phyloP scores from a whole-genome alignment of 768 basidiomycete species.

The Agrocybe praecox region DNA sequence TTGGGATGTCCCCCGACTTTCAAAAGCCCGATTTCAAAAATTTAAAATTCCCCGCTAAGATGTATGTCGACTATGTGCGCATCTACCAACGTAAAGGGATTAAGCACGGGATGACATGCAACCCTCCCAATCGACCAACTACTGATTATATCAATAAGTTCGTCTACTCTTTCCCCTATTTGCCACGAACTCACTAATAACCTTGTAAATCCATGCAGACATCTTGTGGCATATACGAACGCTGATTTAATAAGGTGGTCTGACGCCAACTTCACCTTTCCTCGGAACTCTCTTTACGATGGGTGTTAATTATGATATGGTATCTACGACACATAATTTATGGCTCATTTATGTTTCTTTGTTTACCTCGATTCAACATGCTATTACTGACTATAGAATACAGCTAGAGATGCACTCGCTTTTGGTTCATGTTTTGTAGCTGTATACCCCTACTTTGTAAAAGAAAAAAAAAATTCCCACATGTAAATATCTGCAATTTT shows the following conservation, averaged over 20 bases:
- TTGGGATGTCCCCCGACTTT: slow-evolving; percentile 81
- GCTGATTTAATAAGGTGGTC: slow-evolving; percentile 88
- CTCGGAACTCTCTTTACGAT: slow-evolving; percentile 60
- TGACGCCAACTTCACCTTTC: slow-evolving; percentile 74
- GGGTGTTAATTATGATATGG: slow-evolving; percentile 34
- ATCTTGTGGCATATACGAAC: slow-evolving; percentile 64
- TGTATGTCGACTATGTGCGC: slow-evolving; percentile 91
- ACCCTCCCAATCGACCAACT: slow-evolving; percentile 80
- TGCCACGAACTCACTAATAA: neutral
- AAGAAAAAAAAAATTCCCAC: no score
- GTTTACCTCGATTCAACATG: no score
- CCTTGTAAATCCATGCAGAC: slow-evolving; percentile 27
- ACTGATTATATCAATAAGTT: slow-evolving; percentile 74
- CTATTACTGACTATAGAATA: no score
- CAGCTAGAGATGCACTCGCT: no score
- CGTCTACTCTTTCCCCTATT: slow-evolving; percentile 14
- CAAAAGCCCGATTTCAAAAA: slow-evolving; percentile 72
- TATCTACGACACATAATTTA: neutral
- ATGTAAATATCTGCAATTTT: no score
- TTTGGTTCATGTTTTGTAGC: no score
- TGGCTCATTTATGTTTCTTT: neutral
- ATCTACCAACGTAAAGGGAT: slow-evolving; percentile 80
- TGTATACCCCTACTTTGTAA: no score
- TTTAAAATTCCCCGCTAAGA: slow-evolving; percentile 74
- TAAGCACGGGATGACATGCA: slow-evolving; percentile 74